A percentile compares a stretch with the other conserved stretches of the same genome.
phyloP scores from a whole-genome alignment of 148 eudicot genomes.

The Fagopyrum homotropicum region DNA sequence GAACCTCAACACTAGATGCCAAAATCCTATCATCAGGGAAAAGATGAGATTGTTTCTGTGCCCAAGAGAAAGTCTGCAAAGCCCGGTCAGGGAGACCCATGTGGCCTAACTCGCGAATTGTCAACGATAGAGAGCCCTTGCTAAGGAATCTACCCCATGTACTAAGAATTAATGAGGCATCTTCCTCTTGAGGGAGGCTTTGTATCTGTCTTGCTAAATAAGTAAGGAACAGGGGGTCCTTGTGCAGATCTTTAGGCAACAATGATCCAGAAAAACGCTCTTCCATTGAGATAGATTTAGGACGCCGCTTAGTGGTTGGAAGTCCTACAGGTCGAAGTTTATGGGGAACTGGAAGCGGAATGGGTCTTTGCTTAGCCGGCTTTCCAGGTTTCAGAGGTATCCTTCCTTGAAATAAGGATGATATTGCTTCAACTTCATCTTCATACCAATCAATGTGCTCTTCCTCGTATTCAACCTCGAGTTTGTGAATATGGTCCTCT shows the following conservation, averaged over 20 bases:
- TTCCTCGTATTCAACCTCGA: slow-evolving; percentile 19
- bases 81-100: slow-evolving; percentile 87
- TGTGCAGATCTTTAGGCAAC: slow-evolving; percentile 49
- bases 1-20: slow-evolving; percentile 75
- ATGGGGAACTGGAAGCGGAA: slow-evolving; percentile 80
- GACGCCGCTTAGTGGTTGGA: slow-evolving; percentile 44
- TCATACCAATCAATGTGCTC: slow-evolving; percentile 44
- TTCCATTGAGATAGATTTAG: slow-evolving; percentile 21
- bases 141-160: slow-evolving; percentile 52
- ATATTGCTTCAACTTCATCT: slow-evolving; percentile 85
- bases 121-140: slow-evolving; percentile 80
- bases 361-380: slow-evolving; percentile 58
- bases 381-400: slow-evolving; percentile 89
- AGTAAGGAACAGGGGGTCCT: slow-evolving; percentile 65
- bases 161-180: slow-evolving; percentile 52
- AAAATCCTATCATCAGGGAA: slow-evolving; percentile 84
- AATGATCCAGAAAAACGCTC: slow-evolving; percentile 23
- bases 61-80: slow-evolving; percentile 76
- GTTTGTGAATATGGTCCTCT: slow-evolving; percentile 11
- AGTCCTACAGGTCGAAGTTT: slow-evolving; percentile 73
- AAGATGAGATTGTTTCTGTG: slow-evolving; percentile 63
- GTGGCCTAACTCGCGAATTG: slow-evolving; percentile 77
- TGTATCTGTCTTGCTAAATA: slow-evolving; percentile 65
- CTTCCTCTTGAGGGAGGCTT: slow-evolving; percentile 46
- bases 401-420: slow-evolving; percentile 80